Evolutionary conservation across 352 stramenopile genomes (phyloP).

Genomic region (Phytopythium sindhum): DNA sequence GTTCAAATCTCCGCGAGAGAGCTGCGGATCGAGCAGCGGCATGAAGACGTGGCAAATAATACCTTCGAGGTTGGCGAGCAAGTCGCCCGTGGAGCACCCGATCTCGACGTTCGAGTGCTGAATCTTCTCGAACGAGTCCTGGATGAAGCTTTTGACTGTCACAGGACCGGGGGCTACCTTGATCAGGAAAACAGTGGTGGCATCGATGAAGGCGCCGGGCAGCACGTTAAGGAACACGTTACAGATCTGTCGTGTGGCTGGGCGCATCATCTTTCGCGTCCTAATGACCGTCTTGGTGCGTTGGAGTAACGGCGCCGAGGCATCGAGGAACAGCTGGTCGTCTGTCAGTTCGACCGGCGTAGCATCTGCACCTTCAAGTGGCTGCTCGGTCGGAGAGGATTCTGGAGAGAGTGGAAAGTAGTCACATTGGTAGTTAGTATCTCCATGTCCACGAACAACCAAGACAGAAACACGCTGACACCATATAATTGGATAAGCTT

Average conservation of each 20-base stretch:
- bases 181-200: conserved; percentile 74
- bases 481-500: not conserved
- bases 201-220: conserved; percentile 53
- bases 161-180: conserved; percentile 61
- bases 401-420: not conserved
- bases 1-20: conserved; percentile 27
- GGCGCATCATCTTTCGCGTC: conserved; percentile 42
- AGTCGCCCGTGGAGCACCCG: conserved; percentile 83
- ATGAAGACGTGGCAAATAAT: conserved; percentile 90
- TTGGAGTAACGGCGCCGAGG: conserved; percentile 17
- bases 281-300: conserved; percentile 38
- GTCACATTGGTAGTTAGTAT: not conserved
- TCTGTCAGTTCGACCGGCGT: conserved; percentile 40
- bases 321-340: conserved; percentile 70
- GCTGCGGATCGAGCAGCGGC: conserved; percentile 74
- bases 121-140: conserved; percentile 42
- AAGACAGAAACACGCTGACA: too few relatives aligned
- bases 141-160: conserved; percentile 24
- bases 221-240: conserved; percentile 70
- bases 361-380: conserved; percentile 10
- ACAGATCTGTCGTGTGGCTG: conserved; percentile 52
- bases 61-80: conserved; percentile 81
- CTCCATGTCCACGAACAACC: not conserved
- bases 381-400: conserved; percentile 1
- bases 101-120: conserved; percentile 76